Base-by-base conservation (phyloP, 1,284 basidiomycete species). In the Cryptococcus sp. region DNA sequence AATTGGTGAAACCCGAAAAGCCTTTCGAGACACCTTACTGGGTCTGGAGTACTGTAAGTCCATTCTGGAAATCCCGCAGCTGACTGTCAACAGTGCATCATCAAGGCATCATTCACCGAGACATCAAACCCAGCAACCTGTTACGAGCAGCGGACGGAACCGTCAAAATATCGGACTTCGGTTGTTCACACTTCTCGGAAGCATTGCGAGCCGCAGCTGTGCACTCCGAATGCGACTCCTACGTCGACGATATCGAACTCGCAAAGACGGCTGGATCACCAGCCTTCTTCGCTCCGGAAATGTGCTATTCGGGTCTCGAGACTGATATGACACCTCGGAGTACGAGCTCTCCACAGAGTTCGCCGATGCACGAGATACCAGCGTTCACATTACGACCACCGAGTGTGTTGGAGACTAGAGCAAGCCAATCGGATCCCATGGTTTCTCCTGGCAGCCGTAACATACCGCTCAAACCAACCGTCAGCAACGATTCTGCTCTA, bases 131-230 rank as follows among this genome's bases (percentile, higher is more conserved):
- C 13, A 93, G 92, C 58, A 99, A 99, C 76, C 85, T 99, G 39
- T 84, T 99, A 17, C 93, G 90, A 86, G 89, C 90, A 17, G 83
- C 84, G 39, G 88, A 93, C 78, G 86, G 88, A 48, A 86, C 84
- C 57, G 93, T 98, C 80, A 99, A 99, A 80, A 99, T 99, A 63
- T 93, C 90, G 22, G 96, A 99, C 80, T 99, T 99, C 79, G 95
- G 96, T 55, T 93, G 96, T 56, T 94, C 93, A 10, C 93, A 96
- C 76, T 93, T 95, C 76, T 94, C 91, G 8, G 88, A 91, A 67
- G 90, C 90, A 0, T 86, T 91, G 62, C 84, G 85, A 23, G 83
- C 75, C 0, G 78, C 76, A 22, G 71, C 77, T 80, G 63, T 82
- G 81, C 22, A 82, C 81, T 54, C 78, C 70, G 57, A 80, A 73